Percentiles rank a stretch among this genome's conserved stretches.
These are phyloP conservation scores for Pestalotiopsis sp. DNA, from an alignment of 2,329 filamentous ascomycete species.

Conservation along the genomic window DNA sequence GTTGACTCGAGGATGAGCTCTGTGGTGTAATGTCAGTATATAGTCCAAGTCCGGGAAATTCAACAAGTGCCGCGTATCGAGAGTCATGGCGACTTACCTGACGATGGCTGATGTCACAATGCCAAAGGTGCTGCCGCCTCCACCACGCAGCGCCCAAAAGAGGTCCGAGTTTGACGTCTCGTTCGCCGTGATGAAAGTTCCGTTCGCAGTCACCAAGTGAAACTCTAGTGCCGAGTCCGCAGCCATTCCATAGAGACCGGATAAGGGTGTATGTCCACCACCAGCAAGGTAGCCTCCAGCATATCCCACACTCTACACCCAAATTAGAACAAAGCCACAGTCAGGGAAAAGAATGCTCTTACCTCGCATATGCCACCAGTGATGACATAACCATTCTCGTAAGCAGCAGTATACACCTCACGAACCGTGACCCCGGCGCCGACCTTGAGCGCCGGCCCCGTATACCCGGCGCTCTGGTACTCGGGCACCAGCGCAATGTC, in stretches of 20 bases:
- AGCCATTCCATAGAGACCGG: slow-evolving; percentile 50
- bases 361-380: slow-evolving; percentile 55
- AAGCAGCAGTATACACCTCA: slow-evolving; percentile 55
- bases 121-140: slow-evolving; percentile 47
- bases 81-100: slow-evolving; percentile 35
- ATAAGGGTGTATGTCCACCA: slow-evolving; percentile 58
- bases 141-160: slow-evolving; percentile 55
- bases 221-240: slow-evolving; percentile 53
- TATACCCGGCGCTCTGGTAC: slow-evolving; percentile 15
- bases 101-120: slow-evolving; percentile 45
- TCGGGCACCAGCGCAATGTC: slow-evolving; percentile 32
- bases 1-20: slow-evolving; percentile 32
- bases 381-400: slow-evolving; percentile 46
- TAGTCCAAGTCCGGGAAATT: too few relatives aligned
- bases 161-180: slow-evolving; percentile 47
- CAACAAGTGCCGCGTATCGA: slow-evolving; percentile 13
- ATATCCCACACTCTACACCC: slow-evolving; percentile 48
- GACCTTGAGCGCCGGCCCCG: slow-evolving; percentile 49
- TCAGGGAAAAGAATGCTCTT: not conserved
- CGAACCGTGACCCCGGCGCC: slow-evolving; percentile 56
- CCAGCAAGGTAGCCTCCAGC: slow-evolving; percentile 50
- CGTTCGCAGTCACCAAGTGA: slow-evolving; percentile 51
- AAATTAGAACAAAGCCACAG: not conserved
- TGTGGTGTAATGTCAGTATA: not conserved
- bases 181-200: slow-evolving; percentile 45